phyloP scores from a whole-genome alignment of 2,329 filamentous ascomycete species.

The Lasiodiplodia sp. region DNA sequence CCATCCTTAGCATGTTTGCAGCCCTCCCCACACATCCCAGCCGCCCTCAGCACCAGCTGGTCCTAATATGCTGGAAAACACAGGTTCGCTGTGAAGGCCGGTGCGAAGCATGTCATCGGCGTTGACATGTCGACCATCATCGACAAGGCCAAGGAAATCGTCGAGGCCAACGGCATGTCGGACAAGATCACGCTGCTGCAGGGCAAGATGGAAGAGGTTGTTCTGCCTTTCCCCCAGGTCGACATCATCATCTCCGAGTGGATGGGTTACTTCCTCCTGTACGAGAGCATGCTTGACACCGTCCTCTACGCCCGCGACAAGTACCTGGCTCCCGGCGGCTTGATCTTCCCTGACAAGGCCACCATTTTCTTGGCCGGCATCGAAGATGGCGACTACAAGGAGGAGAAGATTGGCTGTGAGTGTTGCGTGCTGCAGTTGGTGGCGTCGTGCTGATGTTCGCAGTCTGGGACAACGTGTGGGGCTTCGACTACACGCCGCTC shows the following conservation, averaged over 20 bases:
- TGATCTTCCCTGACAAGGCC: constrained; percentile 99
- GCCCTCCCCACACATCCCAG: constrained; percentile 31
- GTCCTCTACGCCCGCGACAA: constrained; percentile 93
- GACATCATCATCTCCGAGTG: constrained; percentile 99
- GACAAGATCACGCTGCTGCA: constrained; percentile 98
- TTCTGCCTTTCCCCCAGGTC: constrained; percentile 90
- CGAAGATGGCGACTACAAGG: constrained; percentile 99
- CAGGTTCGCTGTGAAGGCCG: constrained; percentile 96
- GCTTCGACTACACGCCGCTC: constrained; percentile 94
- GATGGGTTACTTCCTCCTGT: constrained; percentile 99
- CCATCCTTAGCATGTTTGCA: constrained; percentile 95
- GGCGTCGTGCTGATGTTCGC: constrained; percentile 33
- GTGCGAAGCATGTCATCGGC: constrained; percentile 97
- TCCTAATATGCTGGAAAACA: constrained; percentile 28
- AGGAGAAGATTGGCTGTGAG: constrained; percentile 99
- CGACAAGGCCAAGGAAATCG: constrained; percentile 96
- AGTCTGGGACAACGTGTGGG: constrained; percentile 99
- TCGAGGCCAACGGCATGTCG: constrained; percentile 86
- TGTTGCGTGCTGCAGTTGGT: constrained; percentile 33
- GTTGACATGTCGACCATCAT: constrained; percentile 99
- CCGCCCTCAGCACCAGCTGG: constrained; percentile 32
- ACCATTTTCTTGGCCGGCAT: constrained; percentile 97
- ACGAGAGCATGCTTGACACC: constrained; percentile 99
- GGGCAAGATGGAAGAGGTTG: constrained; percentile 99
- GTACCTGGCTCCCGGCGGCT: constrained; percentile 83